phyloP scores from a whole-genome alignment of 768 basidiomycete species.

The Gelatoporia subvermispora region DNA sequence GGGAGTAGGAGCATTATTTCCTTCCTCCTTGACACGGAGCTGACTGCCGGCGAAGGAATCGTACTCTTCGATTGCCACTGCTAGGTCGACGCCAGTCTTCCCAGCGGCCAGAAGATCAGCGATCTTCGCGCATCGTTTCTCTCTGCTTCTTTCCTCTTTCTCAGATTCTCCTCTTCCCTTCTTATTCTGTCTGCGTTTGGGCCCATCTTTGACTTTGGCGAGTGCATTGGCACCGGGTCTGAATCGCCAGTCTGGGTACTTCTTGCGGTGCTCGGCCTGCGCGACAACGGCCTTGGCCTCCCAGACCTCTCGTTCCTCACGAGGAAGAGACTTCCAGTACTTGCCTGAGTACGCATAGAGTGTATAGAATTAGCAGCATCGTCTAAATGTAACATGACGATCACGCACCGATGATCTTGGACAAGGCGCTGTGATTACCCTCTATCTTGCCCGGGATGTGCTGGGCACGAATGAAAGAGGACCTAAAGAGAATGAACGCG shows the following conservation, averaged over 20 bases:
- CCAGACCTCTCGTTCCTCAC: constrained; percentile 67
- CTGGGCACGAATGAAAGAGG: constrained; percentile 69
- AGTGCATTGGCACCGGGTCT: constrained; percentile 54
- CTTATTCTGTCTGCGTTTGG: constrained; percentile 28
- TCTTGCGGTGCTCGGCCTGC: constrained; percentile 65
- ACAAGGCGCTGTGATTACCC: constrained; percentile 73
- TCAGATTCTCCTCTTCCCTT: constrained; percentile 31
- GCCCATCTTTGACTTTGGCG: constrained; percentile 38
- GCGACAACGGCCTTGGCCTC: constrained; percentile 70
- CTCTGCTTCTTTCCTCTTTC: constrained; percentile 45
- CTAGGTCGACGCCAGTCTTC: constrained; percentile 58
- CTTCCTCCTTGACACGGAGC: constrained; percentile 23
- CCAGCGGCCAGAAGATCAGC: constrained; percentile 63
- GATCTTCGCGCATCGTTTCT: constrained; percentile 62
- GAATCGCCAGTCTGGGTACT: constrained; percentile 82
- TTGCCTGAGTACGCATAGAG: constrained; percentile 39
- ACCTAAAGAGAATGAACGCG: constrained; percentile 82
- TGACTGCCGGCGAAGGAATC: constrained; percentile 28
- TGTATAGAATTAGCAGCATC: background rate
- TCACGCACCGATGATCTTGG: constrained; percentile 72
- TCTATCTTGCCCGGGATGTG: constrained; percentile 74
- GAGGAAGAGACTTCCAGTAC: constrained; percentile 69
- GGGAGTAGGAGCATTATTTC: constrained; percentile 6
- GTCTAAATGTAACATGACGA: background rate
- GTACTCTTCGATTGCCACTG: constrained; percentile 60